These are phyloP conservation scores for Boletellus deceptivus DNA, from an alignment of 1,284 basidiomycete genomes.

Conservation along the genomic window DNA sequence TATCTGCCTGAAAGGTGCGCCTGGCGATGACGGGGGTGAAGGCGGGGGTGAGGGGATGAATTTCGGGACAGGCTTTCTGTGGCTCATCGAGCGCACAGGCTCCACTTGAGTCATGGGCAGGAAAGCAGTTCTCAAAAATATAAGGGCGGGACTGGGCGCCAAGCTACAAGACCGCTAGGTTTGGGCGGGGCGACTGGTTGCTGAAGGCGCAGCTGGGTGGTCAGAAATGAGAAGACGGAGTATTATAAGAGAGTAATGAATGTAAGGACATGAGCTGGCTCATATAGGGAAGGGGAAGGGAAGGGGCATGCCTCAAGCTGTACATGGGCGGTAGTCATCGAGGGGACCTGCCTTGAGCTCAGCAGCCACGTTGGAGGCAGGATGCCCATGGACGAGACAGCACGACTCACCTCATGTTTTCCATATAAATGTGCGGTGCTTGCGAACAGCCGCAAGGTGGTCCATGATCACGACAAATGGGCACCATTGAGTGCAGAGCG, in stretches of 20 bases:
- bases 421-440: slow-evolving; percentile 36
- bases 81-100: slow-evolving; percentile 47
- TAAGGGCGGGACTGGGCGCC: slow-evolving; percentile 10
- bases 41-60: slow-evolving; percentile 60
- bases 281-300: slow-evolving; percentile 33
- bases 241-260: slow-evolving; percentile 35
- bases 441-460: slow-evolving; percentile 36
- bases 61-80: slow-evolving; percentile 63
- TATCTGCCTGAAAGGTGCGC: slow-evolving; percentile 31
- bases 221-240: slow-evolving; percentile 30
- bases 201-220: slow-evolving; percentile 28
- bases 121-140: slow-evolving; percentile 6
- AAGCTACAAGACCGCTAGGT: slow-evolving; percentile 10
- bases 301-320: slow-evolving; percentile 32
- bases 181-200: slow-evolving; percentile 14
- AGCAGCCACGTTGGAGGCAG: slow-evolving; percentile 35
- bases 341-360: slow-evolving; percentile 36
- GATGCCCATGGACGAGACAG: slow-evolving; percentile 33
- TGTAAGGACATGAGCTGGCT: slow-evolving; percentile 20
- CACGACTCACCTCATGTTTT: slow-evolving; percentile 40
- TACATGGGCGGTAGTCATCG: slow-evolving; percentile 35
- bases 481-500: slow-evolving; percentile 25
- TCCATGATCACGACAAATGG: slow-evolving; percentile 36
- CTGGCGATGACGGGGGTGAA: slow-evolving; percentile 38
- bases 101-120: slow-evolving; percentile 28